phyloP scores from a whole-genome alignment of 768 basidiomycete genomes.

The Termitomyces sp. region DNA sequence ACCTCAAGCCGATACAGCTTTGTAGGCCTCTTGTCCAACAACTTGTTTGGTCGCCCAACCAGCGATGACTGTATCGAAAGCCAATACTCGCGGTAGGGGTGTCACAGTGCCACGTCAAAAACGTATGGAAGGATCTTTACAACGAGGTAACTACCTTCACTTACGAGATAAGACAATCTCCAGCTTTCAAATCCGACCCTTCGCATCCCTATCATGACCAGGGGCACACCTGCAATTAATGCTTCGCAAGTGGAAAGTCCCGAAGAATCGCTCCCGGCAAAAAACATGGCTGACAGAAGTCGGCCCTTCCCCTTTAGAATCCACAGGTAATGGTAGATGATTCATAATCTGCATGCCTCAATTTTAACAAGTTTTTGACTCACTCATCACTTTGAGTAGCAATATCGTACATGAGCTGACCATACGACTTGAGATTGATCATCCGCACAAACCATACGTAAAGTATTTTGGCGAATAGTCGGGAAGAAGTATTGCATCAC shows the following conservation, averaged over 20 bases:
- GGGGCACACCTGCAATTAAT: too few relatives aligned
- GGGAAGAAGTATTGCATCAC: slow-evolving; percentile 28
- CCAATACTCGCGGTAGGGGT: background rate
- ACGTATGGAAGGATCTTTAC: too few relatives aligned
- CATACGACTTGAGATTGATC: slow-evolving; percentile 26
- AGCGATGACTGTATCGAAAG: background rate
- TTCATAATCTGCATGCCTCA: too few relatives aligned
- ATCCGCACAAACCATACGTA: slow-evolving; percentile 21
- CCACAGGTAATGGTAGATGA: slow-evolving; percentile 33
- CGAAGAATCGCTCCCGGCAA: background rate
- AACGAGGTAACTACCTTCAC: too few relatives aligned
- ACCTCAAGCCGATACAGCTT: background rate
- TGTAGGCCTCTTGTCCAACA: background rate
- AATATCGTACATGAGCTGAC: slow-evolving; percentile 27
- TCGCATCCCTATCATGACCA: too few relatives aligned
- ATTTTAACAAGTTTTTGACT: slow-evolving; percentile 26
- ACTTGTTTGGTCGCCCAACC: background rate
- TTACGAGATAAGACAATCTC: too few relatives aligned
- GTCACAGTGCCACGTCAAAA: background rate
- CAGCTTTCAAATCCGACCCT: too few relatives aligned
- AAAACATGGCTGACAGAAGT: too few relatives aligned
- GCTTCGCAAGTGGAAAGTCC: too few relatives aligned
- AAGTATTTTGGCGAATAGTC: slow-evolving; percentile 8
- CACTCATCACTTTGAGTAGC: slow-evolving; percentile 29
- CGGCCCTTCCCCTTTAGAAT: too few relatives aligned